These are phyloP conservation scores for Ilyonectria destructans DNA, from an alignment of 2,329 filamentous ascomycete genomes.

Conservation along the genomic window DNA sequence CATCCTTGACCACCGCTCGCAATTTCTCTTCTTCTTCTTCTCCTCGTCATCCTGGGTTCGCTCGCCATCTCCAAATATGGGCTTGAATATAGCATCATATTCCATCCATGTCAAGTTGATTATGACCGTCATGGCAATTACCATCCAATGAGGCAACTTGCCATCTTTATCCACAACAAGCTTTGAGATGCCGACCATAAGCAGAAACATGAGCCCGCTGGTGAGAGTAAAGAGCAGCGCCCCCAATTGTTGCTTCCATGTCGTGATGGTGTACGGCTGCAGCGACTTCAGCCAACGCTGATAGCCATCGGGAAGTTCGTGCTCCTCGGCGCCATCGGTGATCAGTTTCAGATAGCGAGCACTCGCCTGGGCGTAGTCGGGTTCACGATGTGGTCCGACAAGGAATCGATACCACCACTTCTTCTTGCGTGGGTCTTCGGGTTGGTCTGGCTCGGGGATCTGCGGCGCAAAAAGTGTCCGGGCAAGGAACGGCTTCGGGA, in stretches of 20 bases:
- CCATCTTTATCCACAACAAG: slow-evolving; percentile 78
- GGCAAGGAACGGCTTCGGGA: slow-evolving; percentile 80
- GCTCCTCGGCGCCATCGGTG: slow-evolving; percentile 83
- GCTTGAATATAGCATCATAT: slow-evolving; percentile 67
- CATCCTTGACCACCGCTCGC: slow-evolving; percentile 16
- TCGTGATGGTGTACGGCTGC: slow-evolving; percentile 80
- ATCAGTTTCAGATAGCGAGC: slow-evolving; percentile 88
- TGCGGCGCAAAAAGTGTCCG: slow-evolving; percentile 86
- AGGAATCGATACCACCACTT: slow-evolving; percentile 66
- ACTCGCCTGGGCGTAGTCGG: slow-evolving; percentile 86
- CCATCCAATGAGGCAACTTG: slow-evolving; percentile 78
- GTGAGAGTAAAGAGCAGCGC: slow-evolving; percentile 72
- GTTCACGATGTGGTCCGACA: slow-evolving; percentile 68
- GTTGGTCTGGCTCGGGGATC: slow-evolving; percentile 56
- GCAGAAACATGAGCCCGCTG: slow-evolving; percentile 71
- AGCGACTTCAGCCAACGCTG: slow-evolving; percentile 80
- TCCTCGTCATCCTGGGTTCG: slow-evolving; percentile 62
- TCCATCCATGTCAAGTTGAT: slow-evolving; percentile 66
- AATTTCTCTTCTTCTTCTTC: slow-evolving; percentile 18
- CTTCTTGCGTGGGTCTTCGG: slow-evolving; percentile 53
- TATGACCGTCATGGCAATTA: slow-evolving; percentile 64
- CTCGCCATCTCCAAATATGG: slow-evolving; percentile 90
- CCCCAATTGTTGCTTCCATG: slow-evolving; percentile 76
- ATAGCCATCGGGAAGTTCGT: slow-evolving; percentile 85
- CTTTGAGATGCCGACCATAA: slow-evolving; percentile 62